Evolutionary conservation across 345 rosid genomes (phyloP).

Genomic region (Populus pruinosa): DNA sequence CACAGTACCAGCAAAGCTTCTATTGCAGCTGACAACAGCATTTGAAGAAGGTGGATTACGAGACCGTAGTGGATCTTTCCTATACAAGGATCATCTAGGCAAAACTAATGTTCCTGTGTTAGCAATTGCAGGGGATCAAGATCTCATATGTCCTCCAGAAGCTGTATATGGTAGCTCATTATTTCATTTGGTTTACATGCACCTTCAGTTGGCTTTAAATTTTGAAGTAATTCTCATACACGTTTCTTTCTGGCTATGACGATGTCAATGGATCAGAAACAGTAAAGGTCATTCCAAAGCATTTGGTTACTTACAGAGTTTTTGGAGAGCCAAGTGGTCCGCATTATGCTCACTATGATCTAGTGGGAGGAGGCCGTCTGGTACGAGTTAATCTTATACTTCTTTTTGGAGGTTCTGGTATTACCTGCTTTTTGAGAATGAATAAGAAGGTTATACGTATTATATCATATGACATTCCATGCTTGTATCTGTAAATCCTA

Average conservation of each 20-base stretch:
- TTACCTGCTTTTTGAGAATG: neutral
- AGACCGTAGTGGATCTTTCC: constrained; percentile 55
- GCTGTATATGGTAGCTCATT: constrained; percentile 66
- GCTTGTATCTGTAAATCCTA: neutral
- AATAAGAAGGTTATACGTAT: neutral
- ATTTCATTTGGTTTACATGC: neutral
- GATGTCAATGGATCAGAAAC: constrained; percentile 55
- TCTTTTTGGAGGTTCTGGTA: neutral
- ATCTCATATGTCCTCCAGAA: constrained; percentile 72
- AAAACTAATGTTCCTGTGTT: constrained; percentile 70
- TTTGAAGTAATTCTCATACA: neutral
- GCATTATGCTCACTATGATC: constrained; percentile 81
- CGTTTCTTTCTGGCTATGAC: neutral
- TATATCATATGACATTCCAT: neutral
- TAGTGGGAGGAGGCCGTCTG: constrained; percentile 61
- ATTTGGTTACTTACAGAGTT: constrained; percentile 57
- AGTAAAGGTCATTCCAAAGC: constrained; percentile 58
- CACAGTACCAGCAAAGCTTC: constrained; percentile 67
- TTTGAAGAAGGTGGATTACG: constrained; percentile 57
- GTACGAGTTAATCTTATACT: constrained; percentile 36
- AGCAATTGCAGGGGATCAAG: constrained; percentile 83
- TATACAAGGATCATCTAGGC: constrained; percentile 62
- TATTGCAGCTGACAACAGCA: constrained; percentile 67
- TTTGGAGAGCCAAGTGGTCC: constrained; percentile 74
- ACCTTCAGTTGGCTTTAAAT: neutral